Conservation (phyloP, 768 basidiomycete genomes). For the Tricholoma hemisulphureum region DNA sequence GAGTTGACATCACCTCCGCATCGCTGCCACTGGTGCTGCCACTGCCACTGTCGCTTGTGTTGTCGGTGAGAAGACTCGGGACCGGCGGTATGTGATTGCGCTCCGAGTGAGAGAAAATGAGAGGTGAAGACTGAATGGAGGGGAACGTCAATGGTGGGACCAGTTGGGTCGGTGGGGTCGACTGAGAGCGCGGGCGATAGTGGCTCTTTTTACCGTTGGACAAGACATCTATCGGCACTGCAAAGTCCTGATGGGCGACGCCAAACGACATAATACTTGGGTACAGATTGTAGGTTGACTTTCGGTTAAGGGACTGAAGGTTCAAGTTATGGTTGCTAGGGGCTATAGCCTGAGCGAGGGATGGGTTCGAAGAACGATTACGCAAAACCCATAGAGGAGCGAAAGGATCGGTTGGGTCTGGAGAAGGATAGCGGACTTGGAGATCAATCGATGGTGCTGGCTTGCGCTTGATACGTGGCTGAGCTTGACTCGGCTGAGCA, state of each 20-base stretch:
- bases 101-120: not conserved
- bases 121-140: not conserved
- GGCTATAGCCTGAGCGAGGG: slow-evolving; percentile 24
- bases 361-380: slow-evolving; percentile 50
- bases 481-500: not conserved
- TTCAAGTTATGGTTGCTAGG: slow-evolving; percentile 13
- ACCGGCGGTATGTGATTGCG: slow-evolving; percentile 13
- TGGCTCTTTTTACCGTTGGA: slow-evolving; percentile 9
- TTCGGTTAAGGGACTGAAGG: slow-evolving; percentile 11
- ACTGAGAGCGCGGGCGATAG: slow-evolving; percentile 22
- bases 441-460: slow-evolving; percentile 41
- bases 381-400: slow-evolving; percentile 67
- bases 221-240: not conserved
- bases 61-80: slow-evolving; percentile 4
- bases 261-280: slow-evolving; percentile 1
- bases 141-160: slow-evolving; percentile 1
- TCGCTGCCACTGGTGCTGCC: slow-evolving; percentile 16
- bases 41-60: slow-evolving; percentile 7
- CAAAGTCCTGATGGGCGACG: not conserved
- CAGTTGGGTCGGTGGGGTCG: slow-evolving; percentile 9
- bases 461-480: slow-evolving; percentile 51
- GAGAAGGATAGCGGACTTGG: slow-evolving; percentile 57
- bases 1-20: not conserved
- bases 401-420: slow-evolving; percentile 70
- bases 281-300: slow-evolving; percentile 11